Conservation (phyloP, 2,329 filamentous ascomycete genomes). For the Trichophyton equinum region DNA sequence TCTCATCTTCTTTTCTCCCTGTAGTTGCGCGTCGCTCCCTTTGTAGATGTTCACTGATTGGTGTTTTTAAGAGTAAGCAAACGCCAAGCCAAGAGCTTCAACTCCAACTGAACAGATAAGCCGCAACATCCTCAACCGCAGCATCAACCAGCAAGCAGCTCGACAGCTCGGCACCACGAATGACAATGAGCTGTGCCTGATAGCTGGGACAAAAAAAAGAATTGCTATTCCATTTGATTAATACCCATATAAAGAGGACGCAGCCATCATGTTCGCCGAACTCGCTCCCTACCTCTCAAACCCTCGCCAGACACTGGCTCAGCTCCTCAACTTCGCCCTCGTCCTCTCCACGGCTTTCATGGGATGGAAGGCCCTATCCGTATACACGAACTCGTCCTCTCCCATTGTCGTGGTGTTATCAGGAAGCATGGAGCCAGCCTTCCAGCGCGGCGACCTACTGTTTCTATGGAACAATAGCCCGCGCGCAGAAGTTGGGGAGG, state of each 20-base stretch:
- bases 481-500: conserved; percentile 56
- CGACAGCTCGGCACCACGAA: not conserved
- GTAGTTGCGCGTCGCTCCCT: not conserved
- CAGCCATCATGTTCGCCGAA: conserved; percentile 50
- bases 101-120: not conserved
- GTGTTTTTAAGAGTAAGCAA: not conserved
- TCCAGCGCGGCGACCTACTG: conserved; percentile 51
- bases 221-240: not conserved
- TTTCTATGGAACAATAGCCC: conserved; percentile 51
- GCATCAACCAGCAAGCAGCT: not conserved
- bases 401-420: conserved; percentile 55
- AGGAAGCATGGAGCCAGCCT: conserved; percentile 56
- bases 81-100: not conserved
- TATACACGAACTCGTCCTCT: conserved; percentile 60
- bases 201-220: not conserved
- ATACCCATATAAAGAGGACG: not conserved
- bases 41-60: not conserved
- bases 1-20: conserved; percentile 21
- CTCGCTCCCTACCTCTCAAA: conserved; percentile 48
- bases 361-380: conserved; percentile 84
- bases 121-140: not conserved
- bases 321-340: conserved; percentile 81
- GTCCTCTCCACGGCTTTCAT: conserved; percentile 87
- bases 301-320: conserved; percentile 66
- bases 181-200: not conserved